These are phyloP conservation scores for Scolecobasidium constrictum DNA, from an alignment of 2,329 filamentous ascomycete species.

Conservation along the genomic window DNA sequence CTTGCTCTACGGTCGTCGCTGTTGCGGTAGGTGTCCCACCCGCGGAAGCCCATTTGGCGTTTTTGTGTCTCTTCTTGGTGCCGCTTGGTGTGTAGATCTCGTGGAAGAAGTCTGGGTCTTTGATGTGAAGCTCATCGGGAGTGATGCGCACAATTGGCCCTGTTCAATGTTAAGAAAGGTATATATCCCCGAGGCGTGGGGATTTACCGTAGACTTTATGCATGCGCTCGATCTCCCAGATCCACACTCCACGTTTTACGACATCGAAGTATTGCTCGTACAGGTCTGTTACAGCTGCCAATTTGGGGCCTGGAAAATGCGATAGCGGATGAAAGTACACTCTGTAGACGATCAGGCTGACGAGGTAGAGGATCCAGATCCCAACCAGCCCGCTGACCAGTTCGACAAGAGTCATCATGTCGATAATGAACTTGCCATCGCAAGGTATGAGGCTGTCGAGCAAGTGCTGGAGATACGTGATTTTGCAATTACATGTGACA, in stretches of 20 bases:
- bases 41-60: too few species aligned
- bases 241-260: background rate
- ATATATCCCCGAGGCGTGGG: slow-evolving; percentile 11
- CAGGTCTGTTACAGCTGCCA: slow-evolving; percentile 5
- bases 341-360: slow-evolving; percentile 11
- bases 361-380: too few species aligned
- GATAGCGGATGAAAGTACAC: slow-evolving; percentile 10
- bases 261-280: background rate
- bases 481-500: too few species aligned
- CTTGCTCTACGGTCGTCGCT: slow-evolving; percentile 15
- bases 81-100: slow-evolving; percentile 20
- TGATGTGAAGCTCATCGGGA: slow-evolving; percentile 31
- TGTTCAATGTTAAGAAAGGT: slow-evolving; percentile 18
- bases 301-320: slow-evolving; percentile 9
- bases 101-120: slow-evolving; percentile 27
- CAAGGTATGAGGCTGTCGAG: too few species aligned
- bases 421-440: too few species aligned
- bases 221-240: slow-evolving; percentile 3
- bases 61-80: too few species aligned
- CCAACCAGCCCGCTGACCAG: too few species aligned
- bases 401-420: too few species aligned
- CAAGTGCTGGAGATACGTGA: too few species aligned
- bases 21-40: too few species aligned
- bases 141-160: slow-evolving; percentile 32
- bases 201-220: slow-evolving; percentile 5